phyloP scores from a whole-genome alignment of 495 filamentous ascomycete species.

The Neurospora intermedia region DNA sequence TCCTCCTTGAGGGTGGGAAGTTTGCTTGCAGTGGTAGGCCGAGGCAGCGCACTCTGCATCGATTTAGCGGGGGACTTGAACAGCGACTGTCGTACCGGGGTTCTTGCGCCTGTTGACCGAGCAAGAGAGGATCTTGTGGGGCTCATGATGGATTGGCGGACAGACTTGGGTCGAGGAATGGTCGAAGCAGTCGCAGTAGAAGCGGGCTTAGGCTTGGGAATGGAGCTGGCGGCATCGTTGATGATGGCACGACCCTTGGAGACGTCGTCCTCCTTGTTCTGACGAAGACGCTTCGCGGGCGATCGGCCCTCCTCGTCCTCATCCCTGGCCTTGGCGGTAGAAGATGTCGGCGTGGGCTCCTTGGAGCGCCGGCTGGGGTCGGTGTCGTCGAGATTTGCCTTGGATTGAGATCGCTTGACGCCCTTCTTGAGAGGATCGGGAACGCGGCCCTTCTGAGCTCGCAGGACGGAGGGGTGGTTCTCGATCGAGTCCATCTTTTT shows the following conservation, averaged over 20 bases:
- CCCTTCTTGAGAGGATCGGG: conserved; percentile 40
- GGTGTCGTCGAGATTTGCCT: conserved; percentile 55
- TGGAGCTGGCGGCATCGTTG: conserved; percentile 32
- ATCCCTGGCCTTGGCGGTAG: conserved; percentile 23
- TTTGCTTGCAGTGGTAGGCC: conserved; percentile 30
- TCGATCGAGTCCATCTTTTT: conserved; percentile 96
- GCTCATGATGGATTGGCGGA: conserved; percentile 49
- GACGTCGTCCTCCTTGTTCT: conserved; percentile 45
- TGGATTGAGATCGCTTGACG: conserved; percentile 44
- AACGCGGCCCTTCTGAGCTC: conserved; percentile 49
- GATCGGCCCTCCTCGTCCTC: conserved; percentile 22
- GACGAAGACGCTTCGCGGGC: conserved; percentile 55
- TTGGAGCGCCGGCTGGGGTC: conserved; percentile 30
- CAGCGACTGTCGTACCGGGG: conserved; percentile 21
- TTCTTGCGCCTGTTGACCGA: conserved; percentile 51
- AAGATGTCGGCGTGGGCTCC: conserved; percentile 21
- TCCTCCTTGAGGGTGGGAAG: conserved; percentile 3
- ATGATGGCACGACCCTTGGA: conserved; percentile 44
- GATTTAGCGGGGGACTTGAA: conserved; percentile 26
- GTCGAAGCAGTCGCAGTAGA: conserved; percentile 20
- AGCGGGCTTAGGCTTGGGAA: conserved; percentile 32
- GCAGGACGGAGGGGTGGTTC: conserved; percentile 69
- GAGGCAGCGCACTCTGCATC: conserved; percentile 19
- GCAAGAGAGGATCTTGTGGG: conserved; percentile 73
- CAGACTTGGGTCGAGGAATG: conserved; percentile 33